phyloP scores from a whole-genome alignment of 139 green algal genomes.

The Eudorina sp. region DNA sequence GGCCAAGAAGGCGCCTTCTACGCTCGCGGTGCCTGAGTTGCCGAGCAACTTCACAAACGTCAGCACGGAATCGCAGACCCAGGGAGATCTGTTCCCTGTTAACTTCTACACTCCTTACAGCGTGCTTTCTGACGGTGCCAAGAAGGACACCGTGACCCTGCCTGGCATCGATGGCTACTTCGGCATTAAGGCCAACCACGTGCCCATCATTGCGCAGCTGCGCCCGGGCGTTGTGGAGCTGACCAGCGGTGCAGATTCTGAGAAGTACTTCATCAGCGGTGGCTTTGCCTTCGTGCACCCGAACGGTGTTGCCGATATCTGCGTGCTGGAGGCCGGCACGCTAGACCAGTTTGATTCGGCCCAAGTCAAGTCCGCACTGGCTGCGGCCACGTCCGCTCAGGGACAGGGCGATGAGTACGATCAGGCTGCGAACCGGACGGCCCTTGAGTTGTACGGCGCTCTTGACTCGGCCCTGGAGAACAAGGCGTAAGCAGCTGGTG shows the following conservation, averaged over 20 bases:
- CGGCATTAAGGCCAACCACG: constrained; percentile 76
- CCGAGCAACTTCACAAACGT: constrained; percentile 62
- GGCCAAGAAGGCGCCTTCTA: constrained; percentile 62
- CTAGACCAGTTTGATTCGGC: constrained; percentile 68
- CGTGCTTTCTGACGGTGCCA: constrained; percentile 50
- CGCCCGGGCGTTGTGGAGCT: constrained; percentile 71
- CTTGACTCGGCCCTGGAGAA: constrained; percentile 68
- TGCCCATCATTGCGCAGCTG: constrained; percentile 75
- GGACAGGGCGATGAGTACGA: constrained; percentile 71
- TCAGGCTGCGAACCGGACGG: constrained; percentile 63
- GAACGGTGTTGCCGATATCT: constrained; percentile 71
- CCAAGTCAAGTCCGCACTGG: constrained; percentile 67
- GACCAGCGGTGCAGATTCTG: constrained; percentile 59
- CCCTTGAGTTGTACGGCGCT: constrained; percentile 67
- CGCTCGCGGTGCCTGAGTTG: constrained; percentile 60
- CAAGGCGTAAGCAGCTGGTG: constrained; percentile 70
- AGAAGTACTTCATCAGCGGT: constrained; percentile 75
- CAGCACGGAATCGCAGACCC: constrained; percentile 47
- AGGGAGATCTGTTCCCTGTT: constrained; percentile 70
- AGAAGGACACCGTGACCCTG: constrained; percentile 72
- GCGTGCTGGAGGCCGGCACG: constrained; percentile 66
- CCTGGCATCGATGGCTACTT: constrained; percentile 74
- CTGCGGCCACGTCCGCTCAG: constrained; percentile 41
- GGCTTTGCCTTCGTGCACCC: constrained; percentile 77
- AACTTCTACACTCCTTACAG: constrained; percentile 75